Percentiles rank a stretch among this genome's conserved stretches.
Evolutionary conservation across 306 rosid species (phyloP).

Genomic region (Senna siamea): DNA sequence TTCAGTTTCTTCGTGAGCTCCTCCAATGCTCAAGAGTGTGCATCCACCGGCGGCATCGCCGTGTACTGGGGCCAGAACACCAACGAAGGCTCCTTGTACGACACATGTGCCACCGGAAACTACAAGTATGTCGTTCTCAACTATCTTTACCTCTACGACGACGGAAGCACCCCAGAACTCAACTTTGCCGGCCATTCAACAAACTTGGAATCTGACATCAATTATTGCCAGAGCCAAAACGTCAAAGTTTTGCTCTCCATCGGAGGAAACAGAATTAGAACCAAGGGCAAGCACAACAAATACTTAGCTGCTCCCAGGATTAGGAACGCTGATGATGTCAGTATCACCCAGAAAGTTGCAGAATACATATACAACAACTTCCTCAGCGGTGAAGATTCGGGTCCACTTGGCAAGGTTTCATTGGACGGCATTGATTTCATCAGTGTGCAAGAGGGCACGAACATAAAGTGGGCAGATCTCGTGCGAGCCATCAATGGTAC

Average conservation of each 20-base stretch:
- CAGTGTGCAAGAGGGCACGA: background rate
- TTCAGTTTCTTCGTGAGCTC: background rate
- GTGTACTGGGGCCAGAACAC: constrained; percentile 54
- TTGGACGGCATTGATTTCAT: constrained; percentile 56
- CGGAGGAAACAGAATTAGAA: too few relatives aligned
- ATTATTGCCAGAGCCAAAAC: too few relatives aligned
- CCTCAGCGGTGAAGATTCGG: constrained; percentile 36
- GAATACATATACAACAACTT: constrained; percentile 18
- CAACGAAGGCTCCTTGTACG: constrained; percentile 42
- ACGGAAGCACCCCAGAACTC: background rate
- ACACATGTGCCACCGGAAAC: constrained; percentile 49
- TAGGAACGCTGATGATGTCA: background rate
- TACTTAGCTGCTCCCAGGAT: too few relatives aligned
- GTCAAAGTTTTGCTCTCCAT: too few relatives aligned
- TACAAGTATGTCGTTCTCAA: constrained; percentile 44
- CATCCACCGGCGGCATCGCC: constrained; percentile 26
- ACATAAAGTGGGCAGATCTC: constrained; percentile 43
- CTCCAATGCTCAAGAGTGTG: constrained; percentile 26
- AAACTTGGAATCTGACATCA: too few relatives aligned
- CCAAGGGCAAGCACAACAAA: too few relatives aligned
- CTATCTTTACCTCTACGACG: constrained; percentile 41
- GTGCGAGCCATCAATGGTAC: constrained; percentile 27
- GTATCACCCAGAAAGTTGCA: too few relatives aligned
- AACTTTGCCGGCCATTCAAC: too few relatives aligned
- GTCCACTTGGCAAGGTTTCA: constrained; percentile 42